Evolutionary conservation across 2,329 filamentous ascomycete genomes (phyloP), one percentile per base, ranked within the genome.

Genomic region (Aureobasidium lini): DNA sequence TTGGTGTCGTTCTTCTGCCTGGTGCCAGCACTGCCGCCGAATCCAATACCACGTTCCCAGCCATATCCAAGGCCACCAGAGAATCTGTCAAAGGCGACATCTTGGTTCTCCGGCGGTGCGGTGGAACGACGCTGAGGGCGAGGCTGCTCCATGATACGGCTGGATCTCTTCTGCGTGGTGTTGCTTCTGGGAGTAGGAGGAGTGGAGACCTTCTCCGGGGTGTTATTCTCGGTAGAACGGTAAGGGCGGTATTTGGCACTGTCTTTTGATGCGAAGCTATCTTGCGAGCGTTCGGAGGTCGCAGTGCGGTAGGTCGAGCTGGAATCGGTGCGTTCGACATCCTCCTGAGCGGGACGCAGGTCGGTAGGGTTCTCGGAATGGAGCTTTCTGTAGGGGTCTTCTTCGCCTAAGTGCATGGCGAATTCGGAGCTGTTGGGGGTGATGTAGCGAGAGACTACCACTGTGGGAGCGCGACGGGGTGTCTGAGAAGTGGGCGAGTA

Each of bases 11-110:
- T 62, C 47, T 44, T 64, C 9, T 58, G 62, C 34, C 71, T 62
- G 11, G 71, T 73, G 1, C 73, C 73, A 2, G 73, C 73, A 60
- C 68, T 72, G 23, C 72, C 72, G 8, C 64, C 64, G 32, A 73
- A 68, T 2, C 72, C 72, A 7, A 58, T 60, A 3, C 69, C 66
- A 8, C 67, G 66, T 60, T 73, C 68, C 66, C 69, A 74, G 16
- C 70, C 72, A 61, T 71, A 75, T 9, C 64, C 62, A 13, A 73
- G 57, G 1, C 72, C 72, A n/a, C 73, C 73, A 42, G 65, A 64
- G 60, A 69, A 74, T 11, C 72, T 68, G 61, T 73, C 69, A 11
- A 62, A 52, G 9, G 68, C 37, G 11, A 61, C 56, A 9, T 64
- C 62, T 1, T 59, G 46, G 47, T 44, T 60, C 36, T 48, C 44